Evolutionary conservation across 2,329 filamentous ascomycete species (phyloP), one percentile per base, ranked within the genome.

Genomic region (Botryotinia convoluta): DNA sequence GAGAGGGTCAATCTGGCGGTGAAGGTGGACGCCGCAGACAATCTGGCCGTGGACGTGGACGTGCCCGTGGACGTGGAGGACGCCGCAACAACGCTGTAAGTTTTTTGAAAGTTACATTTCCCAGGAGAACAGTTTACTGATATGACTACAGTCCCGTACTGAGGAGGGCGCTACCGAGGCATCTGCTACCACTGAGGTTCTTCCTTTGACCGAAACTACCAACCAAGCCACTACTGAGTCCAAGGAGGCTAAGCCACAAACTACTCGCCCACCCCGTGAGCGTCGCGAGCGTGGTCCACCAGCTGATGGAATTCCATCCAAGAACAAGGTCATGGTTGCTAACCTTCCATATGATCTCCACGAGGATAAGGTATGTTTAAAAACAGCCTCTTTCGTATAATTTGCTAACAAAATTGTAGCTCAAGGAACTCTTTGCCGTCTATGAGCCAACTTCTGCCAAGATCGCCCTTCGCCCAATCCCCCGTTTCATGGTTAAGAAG

Each of bases 401-500:
- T 71, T 37, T 54, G 14, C 67, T 73, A 48, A 73, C 48, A 64
- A 14, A 39, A 12, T 51, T 64, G 80, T 76, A 98, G 96, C 94
- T 99, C 82, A 95, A 98, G 87, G 95, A 99, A 84, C 93, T 99
- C 81, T 99, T 99, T 86, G 88, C 90, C 81, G 93, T 90, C 76
- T 99, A 98, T 87, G 89, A 94, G 82, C 96, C 96, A 75, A 92
- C 92, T 79, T 97, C 94, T 77, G 95, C 96, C 84, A 99, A 98
- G 91, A 98, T 99, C 82, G 96, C 96, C 78, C 93, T 99, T 79
- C 95, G 96, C 81, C 96, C 96, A 70, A 99, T 99, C 79, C 96
- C 96, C 79, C 95, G 95, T 81, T 99, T 98, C 88, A 99, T 99
- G 96, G 96, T 99, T 86, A 98, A 98, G 92, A 99, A 99, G 90